A percentile compares a stretch with the other conserved stretches of the same genome.
These are phyloP conservation scores for Neofusicoccum umdonicola DNA, from an alignment of 2,329 filamentous ascomycete species.

Conservation along the genomic window DNA sequence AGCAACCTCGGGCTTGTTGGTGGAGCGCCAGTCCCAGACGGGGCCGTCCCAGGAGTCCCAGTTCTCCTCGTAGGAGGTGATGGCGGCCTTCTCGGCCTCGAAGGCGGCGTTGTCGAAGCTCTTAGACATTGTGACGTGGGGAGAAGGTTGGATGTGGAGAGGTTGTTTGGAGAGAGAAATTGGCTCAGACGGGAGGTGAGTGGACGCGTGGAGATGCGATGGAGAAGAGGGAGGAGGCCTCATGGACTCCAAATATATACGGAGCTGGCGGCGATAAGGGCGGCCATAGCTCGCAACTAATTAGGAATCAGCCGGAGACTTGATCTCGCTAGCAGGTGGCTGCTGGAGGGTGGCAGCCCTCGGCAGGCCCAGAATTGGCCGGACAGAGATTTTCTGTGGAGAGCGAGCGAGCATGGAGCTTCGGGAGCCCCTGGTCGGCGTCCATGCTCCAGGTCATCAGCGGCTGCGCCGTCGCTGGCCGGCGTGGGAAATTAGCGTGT, in stretches of 20 bases:
- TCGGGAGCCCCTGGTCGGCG: not conserved
- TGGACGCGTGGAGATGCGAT: constrained; percentile 90
- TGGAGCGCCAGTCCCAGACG: constrained; percentile 16
- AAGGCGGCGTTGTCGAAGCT: constrained; percentile 22
- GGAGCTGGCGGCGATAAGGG: constrained; percentile 11
- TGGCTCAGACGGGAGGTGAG: constrained; percentile 41
- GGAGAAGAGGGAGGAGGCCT: constrained; percentile 58
- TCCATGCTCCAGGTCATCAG: constrained; percentile 11
- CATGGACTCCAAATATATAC: constrained; percentile 2
- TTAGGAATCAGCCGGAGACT: constrained; percentile 1
- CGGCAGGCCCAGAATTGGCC: constrained; percentile 11
- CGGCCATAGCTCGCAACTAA: constrained; percentile 1
- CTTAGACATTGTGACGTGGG: constrained; percentile 15
- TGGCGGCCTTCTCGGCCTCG: constrained; percentile 23
- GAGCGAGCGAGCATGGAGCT: not conserved
- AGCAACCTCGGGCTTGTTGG: constrained; percentile 10
- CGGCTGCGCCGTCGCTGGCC: not conserved
- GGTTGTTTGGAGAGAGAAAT: not conserved
- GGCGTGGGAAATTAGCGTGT: constrained; percentile 1
- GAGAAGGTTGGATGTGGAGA: not conserved
- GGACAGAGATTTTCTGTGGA: constrained; percentile 19
- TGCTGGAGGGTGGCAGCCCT: not conserved
- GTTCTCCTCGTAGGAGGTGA: constrained; percentile 21
- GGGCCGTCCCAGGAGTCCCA: constrained; percentile 20
- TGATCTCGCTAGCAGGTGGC: not conserved